Evolutionary conservation across 2,329 filamentous ascomycete species (phyloP).

Genomic region (Penicillium sclerotigenum): DNA sequence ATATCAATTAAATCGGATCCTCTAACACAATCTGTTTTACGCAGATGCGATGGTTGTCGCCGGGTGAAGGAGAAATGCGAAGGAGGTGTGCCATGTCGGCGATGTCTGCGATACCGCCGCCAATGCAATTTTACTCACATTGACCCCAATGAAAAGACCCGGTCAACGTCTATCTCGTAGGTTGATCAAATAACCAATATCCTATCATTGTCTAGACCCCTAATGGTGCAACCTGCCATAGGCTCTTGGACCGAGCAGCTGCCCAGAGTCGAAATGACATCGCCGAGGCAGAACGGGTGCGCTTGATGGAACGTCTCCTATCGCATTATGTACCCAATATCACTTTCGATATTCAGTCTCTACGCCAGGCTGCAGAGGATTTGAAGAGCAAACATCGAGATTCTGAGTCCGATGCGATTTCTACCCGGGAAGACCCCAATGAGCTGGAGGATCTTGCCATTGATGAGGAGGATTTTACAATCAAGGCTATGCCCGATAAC

Average conservation of each 20-base stretch:
- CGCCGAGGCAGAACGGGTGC: constrained; percentile 36
- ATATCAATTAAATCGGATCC: background rate
- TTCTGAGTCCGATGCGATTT: constrained; percentile 31
- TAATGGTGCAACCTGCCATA: constrained; percentile 9
- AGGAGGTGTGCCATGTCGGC: constrained; percentile 53
- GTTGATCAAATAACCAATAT: constrained; percentile 8
- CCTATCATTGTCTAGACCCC: background rate
- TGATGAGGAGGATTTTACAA: constrained; percentile 42
- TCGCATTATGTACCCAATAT: constrained; percentile 48
- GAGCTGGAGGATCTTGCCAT: constrained; percentile 42
- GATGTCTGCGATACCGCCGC: constrained; percentile 52
- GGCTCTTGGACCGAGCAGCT: constrained; percentile 30
- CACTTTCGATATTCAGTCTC: constrained; percentile 41
- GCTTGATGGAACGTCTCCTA: constrained; percentile 50
- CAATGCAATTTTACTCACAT: constrained; percentile 50
- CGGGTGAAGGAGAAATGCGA: constrained; percentile 58
- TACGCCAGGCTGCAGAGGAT: constrained; percentile 46
- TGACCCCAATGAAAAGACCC: constrained; percentile 33
- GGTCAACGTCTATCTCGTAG: constrained; percentile 35
- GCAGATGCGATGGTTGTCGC: constrained; percentile 54
- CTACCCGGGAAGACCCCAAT: constrained; percentile 32
- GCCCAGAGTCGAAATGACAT: constrained; percentile 36
- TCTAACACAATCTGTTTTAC: constrained; percentile 13
- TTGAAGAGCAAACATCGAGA: constrained; percentile 40
- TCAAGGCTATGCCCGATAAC: constrained; percentile 40